These are phyloP conservation scores for Beauveria medogensis DNA, from an alignment of 2,329 filamentous ascomycete genomes.

Conservation along the genomic window DNA sequence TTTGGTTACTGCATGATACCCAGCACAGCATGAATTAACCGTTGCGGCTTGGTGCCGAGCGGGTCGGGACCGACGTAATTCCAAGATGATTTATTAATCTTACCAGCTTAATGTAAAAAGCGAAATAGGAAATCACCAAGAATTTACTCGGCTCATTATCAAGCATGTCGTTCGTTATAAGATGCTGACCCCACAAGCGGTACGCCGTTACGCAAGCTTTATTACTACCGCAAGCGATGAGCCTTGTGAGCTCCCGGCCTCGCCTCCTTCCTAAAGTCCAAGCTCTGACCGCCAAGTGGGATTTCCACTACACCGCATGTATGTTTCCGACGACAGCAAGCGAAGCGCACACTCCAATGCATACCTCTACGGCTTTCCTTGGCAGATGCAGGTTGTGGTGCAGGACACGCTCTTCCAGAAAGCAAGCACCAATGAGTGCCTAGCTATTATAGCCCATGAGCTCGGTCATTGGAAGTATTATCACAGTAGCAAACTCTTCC, in stretches of 20 bases:
- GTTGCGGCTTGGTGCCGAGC: too few relatives aligned
- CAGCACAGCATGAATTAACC: conserved; percentile 1
- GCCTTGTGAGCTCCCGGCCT: too few relatives aligned
- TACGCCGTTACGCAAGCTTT: too few relatives aligned
- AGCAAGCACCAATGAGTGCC: neutral
- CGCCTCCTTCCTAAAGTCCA: neutral
- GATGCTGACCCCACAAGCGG: too few relatives aligned
- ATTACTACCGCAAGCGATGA: too few relatives aligned
- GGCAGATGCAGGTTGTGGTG: neutral
- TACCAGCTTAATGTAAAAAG: too few relatives aligned
- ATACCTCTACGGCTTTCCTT: neutral
- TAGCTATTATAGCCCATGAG: neutral
- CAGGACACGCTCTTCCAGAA: neutral
- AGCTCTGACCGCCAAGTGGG: neutral
- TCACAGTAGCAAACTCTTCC: neutral
- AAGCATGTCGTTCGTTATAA: too few relatives aligned
- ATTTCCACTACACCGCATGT: neutral
- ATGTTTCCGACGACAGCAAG: neutral
- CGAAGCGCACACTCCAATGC: neutral
- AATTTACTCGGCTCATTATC: too few relatives aligned
- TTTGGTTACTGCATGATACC: conserved; percentile 8
- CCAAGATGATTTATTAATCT: too few relatives aligned
- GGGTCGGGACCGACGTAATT: too few relatives aligned
- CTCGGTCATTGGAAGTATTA: neutral
- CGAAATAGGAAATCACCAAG: too few relatives aligned